phyloP scores from a whole-genome alignment of 2,329 filamentous ascomycete species.

The Phaeoacremonium minimum region DNA sequence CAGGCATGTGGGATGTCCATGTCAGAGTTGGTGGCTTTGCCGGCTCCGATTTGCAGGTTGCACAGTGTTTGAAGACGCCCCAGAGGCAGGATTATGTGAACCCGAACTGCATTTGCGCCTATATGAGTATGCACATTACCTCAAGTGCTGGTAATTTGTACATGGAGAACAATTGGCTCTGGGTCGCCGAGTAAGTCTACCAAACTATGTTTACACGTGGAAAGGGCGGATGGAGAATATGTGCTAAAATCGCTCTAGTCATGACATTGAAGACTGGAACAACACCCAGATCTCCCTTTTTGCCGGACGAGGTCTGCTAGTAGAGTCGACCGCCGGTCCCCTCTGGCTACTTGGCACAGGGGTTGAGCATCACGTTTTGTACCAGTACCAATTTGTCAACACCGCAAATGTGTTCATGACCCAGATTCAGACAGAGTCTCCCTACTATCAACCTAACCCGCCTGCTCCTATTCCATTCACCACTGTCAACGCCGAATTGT shows the following conservation, averaged over 20 bases:
- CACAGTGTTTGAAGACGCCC: constrained; percentile 58
- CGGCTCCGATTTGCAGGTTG: constrained; percentile 63
- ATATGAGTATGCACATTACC: constrained; percentile 38
- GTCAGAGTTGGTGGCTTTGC: constrained; percentile 68
- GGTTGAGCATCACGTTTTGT: constrained; percentile 62
- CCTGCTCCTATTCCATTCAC: constrained; percentile 53
- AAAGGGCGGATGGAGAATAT: not conserved
- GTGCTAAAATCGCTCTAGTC: constrained; percentile 13
- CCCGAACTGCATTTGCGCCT: constrained; percentile 28
- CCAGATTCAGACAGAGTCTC: constrained; percentile 65
- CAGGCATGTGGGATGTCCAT: constrained; percentile 71
- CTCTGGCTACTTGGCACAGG: constrained; percentile 62
- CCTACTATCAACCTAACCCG: constrained; percentile 68
- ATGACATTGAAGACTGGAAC: constrained; percentile 43
- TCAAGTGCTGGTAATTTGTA: constrained; percentile 28
- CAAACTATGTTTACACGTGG: not conserved
- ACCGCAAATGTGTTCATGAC: constrained; percentile 60
- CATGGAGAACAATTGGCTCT: constrained; percentile 46
- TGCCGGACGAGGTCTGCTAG: constrained; percentile 41
- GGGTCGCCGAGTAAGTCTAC: constrained; percentile 30
- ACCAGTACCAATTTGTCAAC: constrained; percentile 62
- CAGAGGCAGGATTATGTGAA: constrained; percentile 14
- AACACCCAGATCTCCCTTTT: constrained; percentile 43
- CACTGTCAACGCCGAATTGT: constrained; percentile 25
- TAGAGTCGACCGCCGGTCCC: constrained; percentile 36